Conservation (phyloP, 176 grass and related monocot species). For the Alloteropsis semialata region DNA sequence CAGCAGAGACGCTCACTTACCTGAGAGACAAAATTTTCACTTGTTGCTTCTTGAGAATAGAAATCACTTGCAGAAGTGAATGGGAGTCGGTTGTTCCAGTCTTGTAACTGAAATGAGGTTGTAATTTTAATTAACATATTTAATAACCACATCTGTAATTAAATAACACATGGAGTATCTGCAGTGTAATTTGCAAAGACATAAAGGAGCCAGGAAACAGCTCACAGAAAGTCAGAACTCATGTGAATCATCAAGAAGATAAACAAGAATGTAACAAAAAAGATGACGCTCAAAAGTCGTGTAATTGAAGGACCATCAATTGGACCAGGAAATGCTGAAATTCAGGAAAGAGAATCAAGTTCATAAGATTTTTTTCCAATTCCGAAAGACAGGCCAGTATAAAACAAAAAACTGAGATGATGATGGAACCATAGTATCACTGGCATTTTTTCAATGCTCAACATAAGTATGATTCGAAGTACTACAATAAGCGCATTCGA, state of each 20-base stretch:
- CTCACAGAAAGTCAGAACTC: background rate
- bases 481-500: background rate
- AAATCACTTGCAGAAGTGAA: slow-evolving; percentile 85
- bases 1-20: slow-evolving; percentile 37
- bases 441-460: background rate
- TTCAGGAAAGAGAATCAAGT: background rate
- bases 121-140: slow-evolving; percentile 29
- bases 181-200: background rate
- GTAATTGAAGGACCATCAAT: background rate
- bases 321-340: background rate
- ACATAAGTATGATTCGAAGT: background rate
- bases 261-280: background rate
- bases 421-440: background rate
- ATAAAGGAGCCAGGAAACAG: background rate
- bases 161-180: slow-evolving; percentile 6
- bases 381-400: background rate
- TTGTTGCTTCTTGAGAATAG: slow-evolving; percentile 91
- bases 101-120: slow-evolving; percentile 75
- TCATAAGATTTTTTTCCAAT: slow-evolving; percentile 1
- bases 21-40: slow-evolving; percentile 98
- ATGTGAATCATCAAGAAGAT: background rate
- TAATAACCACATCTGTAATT: background rate
- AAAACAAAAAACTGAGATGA: background rate
- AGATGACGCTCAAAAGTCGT: background rate
- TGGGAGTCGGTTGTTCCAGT: slow-evolving; percentile 87